These are phyloP conservation scores for Echites panduratus DNA, from an alignment of 257 asterid species.

Conservation along the genomic window DNA sequence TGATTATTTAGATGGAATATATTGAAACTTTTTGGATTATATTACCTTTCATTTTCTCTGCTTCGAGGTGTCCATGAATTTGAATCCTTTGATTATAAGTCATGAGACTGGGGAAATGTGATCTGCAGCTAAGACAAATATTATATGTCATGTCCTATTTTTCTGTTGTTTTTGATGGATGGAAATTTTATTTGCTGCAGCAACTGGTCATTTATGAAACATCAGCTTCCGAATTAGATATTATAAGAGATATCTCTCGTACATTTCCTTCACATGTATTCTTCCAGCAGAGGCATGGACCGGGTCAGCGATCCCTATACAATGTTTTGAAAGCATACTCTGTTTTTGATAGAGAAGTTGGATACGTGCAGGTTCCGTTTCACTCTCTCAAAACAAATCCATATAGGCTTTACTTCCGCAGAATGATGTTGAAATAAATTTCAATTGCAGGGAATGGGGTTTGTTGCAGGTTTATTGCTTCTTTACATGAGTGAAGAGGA, in stretches of 20 bases:
- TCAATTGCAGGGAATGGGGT: conserved; percentile 95
- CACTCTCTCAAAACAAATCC: conserved; percentile 2
- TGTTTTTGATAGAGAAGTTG: conserved; percentile 92
- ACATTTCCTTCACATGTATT: conserved; percentile 98
- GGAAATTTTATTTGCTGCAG: conserved; percentile 46
- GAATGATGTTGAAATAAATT: conserved; percentile 13
- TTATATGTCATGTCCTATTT: background rate
- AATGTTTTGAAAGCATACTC: conserved; percentile 96
- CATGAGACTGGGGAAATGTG: background rate
- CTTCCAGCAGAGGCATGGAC: conserved; percentile 99
- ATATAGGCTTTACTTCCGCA: background rate
- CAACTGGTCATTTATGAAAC: conserved; percentile 98
- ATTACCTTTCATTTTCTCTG: background rate
- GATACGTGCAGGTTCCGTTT: conserved; percentile 85
- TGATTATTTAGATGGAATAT: background rate
- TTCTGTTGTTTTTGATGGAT: conserved; percentile 18
- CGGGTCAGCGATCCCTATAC: conserved; percentile 98
- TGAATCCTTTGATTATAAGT: background rate
- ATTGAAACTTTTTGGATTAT: background rate
- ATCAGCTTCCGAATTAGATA: conserved; percentile 95
- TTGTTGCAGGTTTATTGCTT: conserved; percentile 91
- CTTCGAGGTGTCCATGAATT: background rate
- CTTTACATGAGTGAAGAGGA: conserved; percentile 99
- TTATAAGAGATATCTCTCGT: conserved; percentile 95
- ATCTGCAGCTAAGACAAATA: background rate